Base-by-base conservation (phyloP, 1,139 yeast species). In the Eremothecium coryli region DNA sequence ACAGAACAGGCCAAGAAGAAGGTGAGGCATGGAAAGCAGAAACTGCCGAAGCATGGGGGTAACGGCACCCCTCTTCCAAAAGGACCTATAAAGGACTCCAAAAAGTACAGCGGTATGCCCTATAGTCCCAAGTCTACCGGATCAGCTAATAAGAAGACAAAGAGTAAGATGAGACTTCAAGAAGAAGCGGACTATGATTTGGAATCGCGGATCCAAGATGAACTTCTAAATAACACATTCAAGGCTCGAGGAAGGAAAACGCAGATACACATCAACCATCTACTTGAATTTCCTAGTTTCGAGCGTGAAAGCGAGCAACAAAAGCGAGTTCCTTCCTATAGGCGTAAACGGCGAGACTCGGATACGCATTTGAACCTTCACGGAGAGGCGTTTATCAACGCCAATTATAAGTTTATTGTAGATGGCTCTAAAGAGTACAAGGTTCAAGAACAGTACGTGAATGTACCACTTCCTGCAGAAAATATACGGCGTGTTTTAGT, bases 401-500 rank as follows among this genome's bases (percentile, higher is more conserved):
- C 88, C 21, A 81, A 82, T 50, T 88, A 82, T 54, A 74, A 85
- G 47, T 82, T 90, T 51, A 71, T 90, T 13, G 82, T 90, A 15
- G 84, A 82, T 48, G 66, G 71, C 29, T 54, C 71, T 28, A 68
- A 70, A 28, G 70, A 73, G 37, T 80, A 76, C 49, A 55, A 60
- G 25, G 61, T 70, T 2, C 85, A 82, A 49, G 61, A 67, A 34
- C 44, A 70, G 24, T 88, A 85, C 52, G 93, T 96, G 1, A 90
- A 86, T 51, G 60, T 75, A 5, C 80, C 85, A 0, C 65, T 90
- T 3, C 73, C 79, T 6, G 67, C 72, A 44, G 65, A 66, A 3
- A 67, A 72, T 30, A 77, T 90, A 4, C 61, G 80, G 25, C 66
- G 95, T 35, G 84, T 90, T 3, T 57, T 85, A 14, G 79, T 75